Evolutionary conservation across 2,329 filamentous ascomycete species (phyloP).

Genomic region (Rosellinia necatrix): DNA sequence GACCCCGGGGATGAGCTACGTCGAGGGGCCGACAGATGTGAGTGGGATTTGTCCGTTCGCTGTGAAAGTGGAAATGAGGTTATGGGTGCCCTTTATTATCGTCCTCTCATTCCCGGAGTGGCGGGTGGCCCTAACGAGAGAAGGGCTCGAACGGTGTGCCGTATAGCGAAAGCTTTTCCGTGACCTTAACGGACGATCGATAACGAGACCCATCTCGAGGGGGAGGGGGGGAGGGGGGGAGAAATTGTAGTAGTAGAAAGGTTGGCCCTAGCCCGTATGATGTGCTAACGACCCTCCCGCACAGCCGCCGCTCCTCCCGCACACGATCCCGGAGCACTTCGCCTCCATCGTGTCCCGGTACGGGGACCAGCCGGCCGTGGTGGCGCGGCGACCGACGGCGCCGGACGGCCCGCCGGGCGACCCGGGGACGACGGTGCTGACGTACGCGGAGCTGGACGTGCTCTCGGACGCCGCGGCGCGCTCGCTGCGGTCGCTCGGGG

Average conservation of each 20-base stretch:
- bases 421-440: constrained; percentile 68
- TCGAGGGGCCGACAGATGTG: constrained; percentile 42
- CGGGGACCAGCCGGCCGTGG: constrained; percentile 67
- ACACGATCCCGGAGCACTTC: constrained; percentile 77
- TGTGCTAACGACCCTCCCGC: constrained; percentile 18
- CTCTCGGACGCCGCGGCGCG: constrained; percentile 76
- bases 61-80: background rate
- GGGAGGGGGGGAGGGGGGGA: too few relatives aligned
- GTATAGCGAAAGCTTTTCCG: too few relatives aligned
- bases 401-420: constrained; percentile 37
- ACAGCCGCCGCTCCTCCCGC: constrained; percentile 67
- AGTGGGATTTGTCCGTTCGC: constrained; percentile 8
- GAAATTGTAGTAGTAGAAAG: too few relatives aligned
- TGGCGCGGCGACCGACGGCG: constrained; percentile 51
- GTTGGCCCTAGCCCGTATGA: too few relatives aligned
- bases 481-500: constrained; percentile 71
- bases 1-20: constrained; percentile 40
- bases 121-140: too few relatives aligned
- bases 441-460: constrained; percentile 75
- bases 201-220: background rate
- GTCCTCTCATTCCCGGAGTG: too few relatives aligned
- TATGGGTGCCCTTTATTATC: too few relatives aligned
- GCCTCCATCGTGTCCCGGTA: constrained; percentile 63
- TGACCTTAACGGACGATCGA: too few relatives aligned
- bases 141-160: too few relatives aligned